Evolutionary conservation across 1,284 basidiomycete genomes (phyloP), one percentile per base, ranked within the genome.

Genomic region (Melanopsichium pennsylvanicum): DNA sequence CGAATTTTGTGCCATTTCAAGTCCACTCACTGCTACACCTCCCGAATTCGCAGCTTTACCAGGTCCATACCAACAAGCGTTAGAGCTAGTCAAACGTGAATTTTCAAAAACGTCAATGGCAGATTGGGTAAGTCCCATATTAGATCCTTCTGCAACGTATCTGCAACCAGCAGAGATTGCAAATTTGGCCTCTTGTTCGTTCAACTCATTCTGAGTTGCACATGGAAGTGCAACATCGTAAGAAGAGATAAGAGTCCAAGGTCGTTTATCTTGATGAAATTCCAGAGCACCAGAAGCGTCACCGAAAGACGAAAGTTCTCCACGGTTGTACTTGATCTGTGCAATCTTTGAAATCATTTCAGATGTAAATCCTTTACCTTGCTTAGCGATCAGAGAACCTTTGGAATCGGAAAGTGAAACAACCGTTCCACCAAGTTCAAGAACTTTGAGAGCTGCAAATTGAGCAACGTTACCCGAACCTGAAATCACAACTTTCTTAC

Each of bases 131-230:
- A 70, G 79, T 43, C 81, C 80, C 81, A 70, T 71, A 58, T 90
- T 90, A 71, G 87, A 88, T 27, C 90, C 90, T 82, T 91, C 89
- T 56, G 89, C 89, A 51, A 91, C 86, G 82, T 89, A 88, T 75
- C 86, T 84, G 74, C 87, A 86, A 69, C 90, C 89, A 34, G 88
- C 87, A 74, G 86, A 86, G 79, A 90, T 79, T 69, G 90, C 86
- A 9, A 86, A 87, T 82, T 88, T 83, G 50, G 90, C 90, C 81
- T 91, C 90, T 69, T 86, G 86, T 41, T 83, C 86, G 36, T 85
- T 85, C 50, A 91, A 85, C 82, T 91, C 89, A 83, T 91, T 91
- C 82, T 91, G 89, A 22, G 89, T 90, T 12, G 89, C 89, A 56
- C 86, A 88, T 19, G 89, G 89, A 18, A 91, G 85, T 3, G 89